phyloP scores from a whole-genome alignment of 2,329 filamentous ascomycete genomes.

The Colletotrichum australisinense region DNA sequence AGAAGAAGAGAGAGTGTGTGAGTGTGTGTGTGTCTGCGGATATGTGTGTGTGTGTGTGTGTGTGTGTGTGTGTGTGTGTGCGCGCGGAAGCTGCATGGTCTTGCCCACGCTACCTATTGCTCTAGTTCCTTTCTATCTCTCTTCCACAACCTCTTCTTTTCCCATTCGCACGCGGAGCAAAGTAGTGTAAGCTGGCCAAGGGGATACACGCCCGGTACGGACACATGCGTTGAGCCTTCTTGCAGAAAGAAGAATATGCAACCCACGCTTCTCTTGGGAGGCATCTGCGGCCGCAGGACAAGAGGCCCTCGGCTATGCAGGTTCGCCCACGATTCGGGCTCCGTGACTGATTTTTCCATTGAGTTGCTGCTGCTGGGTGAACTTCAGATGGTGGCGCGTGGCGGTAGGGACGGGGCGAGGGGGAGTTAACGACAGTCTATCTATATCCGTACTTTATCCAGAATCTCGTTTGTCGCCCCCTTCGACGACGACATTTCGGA shows the following conservation, averaged over 20 bases:
- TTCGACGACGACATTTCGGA: neutral
- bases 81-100: constrained; percentile 17
- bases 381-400: constrained; percentile 35
- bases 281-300: constrained; percentile 45
- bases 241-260: constrained; percentile 35
- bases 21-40: neutral
- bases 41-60: constrained; percentile 11
- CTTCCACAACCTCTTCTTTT: neutral
- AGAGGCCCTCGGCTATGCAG: constrained; percentile 54
- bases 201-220: neutral
- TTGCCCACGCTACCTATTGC: neutral
- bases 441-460: no score
- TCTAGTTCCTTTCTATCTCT: neutral
- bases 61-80: neutral
- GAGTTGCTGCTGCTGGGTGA: neutral
- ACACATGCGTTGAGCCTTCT: constrained; percentile 21
- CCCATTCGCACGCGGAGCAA: constrained; percentile 5
- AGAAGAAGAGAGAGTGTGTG: neutral
- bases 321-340: constrained; percentile 30
- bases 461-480: neutral
- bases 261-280: constrained; percentile 35
- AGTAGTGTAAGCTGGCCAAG: constrained; percentile 14
- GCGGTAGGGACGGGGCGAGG: constrained; percentile 8
- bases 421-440: neutral
- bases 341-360: neutral